These are phyloP conservation scores for Gossypium schwendimanii DNA, from an alignment of 441 rosid genomes.

Conservation along the genomic window DNA sequence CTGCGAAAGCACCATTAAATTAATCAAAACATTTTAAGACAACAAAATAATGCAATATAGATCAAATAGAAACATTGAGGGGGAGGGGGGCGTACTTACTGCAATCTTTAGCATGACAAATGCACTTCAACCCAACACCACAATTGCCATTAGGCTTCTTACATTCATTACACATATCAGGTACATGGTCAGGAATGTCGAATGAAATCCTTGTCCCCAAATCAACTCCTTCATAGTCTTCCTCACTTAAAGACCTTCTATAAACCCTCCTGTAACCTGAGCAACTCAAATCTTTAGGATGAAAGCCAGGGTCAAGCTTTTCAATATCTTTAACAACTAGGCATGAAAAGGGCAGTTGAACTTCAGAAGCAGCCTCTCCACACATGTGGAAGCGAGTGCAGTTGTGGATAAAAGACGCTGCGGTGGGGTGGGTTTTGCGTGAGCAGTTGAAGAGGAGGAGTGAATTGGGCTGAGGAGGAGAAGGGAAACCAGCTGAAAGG, in stretches of 20 bases:
- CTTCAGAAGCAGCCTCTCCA: conserved; percentile 9
- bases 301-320: conserved; percentile 25
- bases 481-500: conserved; percentile 37
- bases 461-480: conserved; percentile 28
- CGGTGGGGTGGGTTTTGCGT: not conserved
- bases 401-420: conserved; percentile 10
- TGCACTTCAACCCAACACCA: conserved; percentile 53
- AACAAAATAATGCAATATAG: not conserved
- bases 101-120: conserved; percentile 56
- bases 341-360: conserved; percentile 21
- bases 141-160: conserved; percentile 53
- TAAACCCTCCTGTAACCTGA: conserved; percentile 27
- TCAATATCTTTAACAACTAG: conserved; percentile 26
- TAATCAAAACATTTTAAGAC: not conserved
- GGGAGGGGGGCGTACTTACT: conserved; percentile 31
- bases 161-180: conserved; percentile 45
- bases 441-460: conserved; percentile 42
- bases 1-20: conserved; percentile 26
- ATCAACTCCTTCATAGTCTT: conserved; percentile 19
- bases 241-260: conserved; percentile 17
- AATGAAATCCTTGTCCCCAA: conserved; percentile 41
- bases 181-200: conserved; percentile 48
- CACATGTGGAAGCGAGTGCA: conserved; percentile 20
- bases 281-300: conserved; percentile 36
- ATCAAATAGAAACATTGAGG: not conserved